Conservation (phyloP, 2,329 filamentous ascomycete species). For the Fusarium buharicum region DNA sequence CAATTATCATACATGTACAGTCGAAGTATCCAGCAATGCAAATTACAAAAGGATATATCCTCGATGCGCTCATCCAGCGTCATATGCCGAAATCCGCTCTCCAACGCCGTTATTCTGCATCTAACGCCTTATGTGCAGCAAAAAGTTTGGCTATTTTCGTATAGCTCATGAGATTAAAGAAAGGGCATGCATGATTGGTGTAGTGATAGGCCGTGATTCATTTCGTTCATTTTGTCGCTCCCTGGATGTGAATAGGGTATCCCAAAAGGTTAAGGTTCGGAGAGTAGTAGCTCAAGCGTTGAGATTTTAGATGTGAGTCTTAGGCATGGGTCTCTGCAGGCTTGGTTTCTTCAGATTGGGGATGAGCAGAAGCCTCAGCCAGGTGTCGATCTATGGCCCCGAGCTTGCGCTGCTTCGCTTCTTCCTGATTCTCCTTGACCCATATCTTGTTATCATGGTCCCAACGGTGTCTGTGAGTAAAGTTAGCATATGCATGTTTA, state of each 20-base stretch:
- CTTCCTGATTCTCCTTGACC: conserved; percentile 57
- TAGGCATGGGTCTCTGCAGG: not conserved
- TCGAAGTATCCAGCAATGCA: conserved; percentile 19
- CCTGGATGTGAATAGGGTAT: conserved; percentile 1
- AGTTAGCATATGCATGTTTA: conserved; percentile 26
- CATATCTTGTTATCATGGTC: conserved; percentile 67
- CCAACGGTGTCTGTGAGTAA: conserved; percentile 66
- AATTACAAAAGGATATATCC: not conserved
- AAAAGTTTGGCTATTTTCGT: not conserved
- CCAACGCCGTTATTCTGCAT: conserved; percentile 30
- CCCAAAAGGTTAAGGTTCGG: not conserved
- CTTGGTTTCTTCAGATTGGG: conserved; percentile 6
- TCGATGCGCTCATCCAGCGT: not conserved
- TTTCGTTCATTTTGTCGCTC: conserved; percentile 8
- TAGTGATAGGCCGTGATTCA: conserved; percentile 18
- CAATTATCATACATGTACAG: conserved; percentile 8
- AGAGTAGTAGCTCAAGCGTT: not conserved
- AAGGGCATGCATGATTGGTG: conserved; percentile 11
- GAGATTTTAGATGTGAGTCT: not conserved
- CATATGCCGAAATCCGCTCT: conserved; percentile 8
- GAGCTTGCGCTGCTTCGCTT: conserved; percentile 40
- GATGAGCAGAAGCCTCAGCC: conserved; percentile 37
- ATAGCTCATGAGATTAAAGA: not conserved
- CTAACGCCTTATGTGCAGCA: conserved; percentile 30
- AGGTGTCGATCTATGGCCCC: conserved; percentile 44